phyloP scores from a whole-genome alignment of 805 yeast species.

The Candida quercuum region DNA sequence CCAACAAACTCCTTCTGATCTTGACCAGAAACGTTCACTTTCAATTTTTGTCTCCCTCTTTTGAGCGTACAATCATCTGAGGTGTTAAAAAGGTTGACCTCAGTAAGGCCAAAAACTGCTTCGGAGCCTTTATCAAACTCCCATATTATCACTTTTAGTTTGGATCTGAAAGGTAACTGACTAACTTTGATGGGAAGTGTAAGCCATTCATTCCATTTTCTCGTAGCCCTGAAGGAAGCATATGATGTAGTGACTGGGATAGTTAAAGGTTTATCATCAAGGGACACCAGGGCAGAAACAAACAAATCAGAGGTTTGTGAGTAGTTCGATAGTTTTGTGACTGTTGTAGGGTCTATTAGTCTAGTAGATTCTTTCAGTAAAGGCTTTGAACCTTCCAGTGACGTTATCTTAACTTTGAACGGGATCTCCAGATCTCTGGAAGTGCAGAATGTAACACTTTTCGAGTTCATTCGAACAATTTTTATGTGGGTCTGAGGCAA shows the following conservation, averaged over 20 bases:
- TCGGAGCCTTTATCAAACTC: constrained; percentile 56
- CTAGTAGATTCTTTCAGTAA: constrained; percentile 39
- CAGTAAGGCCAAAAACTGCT: constrained; percentile 55
- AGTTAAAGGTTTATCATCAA: constrained; percentile 41
- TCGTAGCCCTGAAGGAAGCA: constrained; percentile 37
- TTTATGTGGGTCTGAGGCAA: too few species aligned
- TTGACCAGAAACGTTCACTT: constrained; percentile 34
- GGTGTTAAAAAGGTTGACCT: constrained; percentile 51
- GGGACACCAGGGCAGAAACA: constrained; percentile 41
- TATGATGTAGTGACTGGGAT: constrained; percentile 46
- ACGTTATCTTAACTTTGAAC: constrained; percentile 41
- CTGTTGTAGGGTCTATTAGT: constrained; percentile 40
- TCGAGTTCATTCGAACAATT: constrained; percentile 27
- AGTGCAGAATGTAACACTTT: constrained; percentile 47
- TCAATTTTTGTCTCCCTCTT: constrained; percentile 64
- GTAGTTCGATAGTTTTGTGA: constrained; percentile 36
- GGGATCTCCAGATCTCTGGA: constrained; percentile 50
- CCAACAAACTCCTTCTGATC: constrained; percentile 23
- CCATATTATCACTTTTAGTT: constrained; percentile 57
- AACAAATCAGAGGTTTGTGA: constrained; percentile 30
- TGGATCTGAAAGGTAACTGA: constrained; percentile 63
- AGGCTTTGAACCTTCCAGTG: constrained; percentile 39
- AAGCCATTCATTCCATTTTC: constrained; percentile 70
- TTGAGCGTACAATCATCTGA: constrained; percentile 54
- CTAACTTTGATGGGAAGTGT: constrained; percentile 65